Base-by-base conservation (phyloP, 768 basidiomycete genomes). In the Leccinum subgranulosum region DNA sequence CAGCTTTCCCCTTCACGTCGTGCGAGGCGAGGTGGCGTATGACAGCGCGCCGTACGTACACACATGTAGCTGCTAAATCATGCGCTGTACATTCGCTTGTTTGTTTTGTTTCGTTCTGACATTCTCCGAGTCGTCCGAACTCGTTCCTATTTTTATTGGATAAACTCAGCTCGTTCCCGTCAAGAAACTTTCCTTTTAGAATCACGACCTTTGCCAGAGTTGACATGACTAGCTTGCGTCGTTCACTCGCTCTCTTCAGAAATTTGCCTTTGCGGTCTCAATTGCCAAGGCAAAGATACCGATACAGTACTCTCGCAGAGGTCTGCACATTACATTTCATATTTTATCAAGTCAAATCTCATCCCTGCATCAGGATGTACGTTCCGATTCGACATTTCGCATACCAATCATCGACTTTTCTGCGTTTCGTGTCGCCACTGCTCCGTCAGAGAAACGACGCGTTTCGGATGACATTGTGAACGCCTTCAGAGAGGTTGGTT, bases 391-490 rank as follows among this genome's bases (percentile, higher is more conserved):
- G 36, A 73, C 73, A 6, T 86, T 88, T 66, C 75, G 74, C 33
- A 91, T 93, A 53, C 92, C 92, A 27, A 75, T 92, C 28, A 83
- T 94, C 64, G 84, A 92, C 75, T 92, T 94, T 62, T 77, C 82
- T 63, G 84, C 81, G 55, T 92, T 87, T 68, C 78, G 81, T 54
- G 65, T 74, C 21, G 78, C 84, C 1, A 65, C 73, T n/a, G 79
- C 83, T 0, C 51, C 66, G 2, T 71, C 75, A 14, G 85, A 89
- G 65, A 88, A 84, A 73, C 79, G 81, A 57, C 67, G 77, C 6
- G 81, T 84, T 0, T 90, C 92, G 3, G 75, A 81, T 47, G 80
- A 85, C 60, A 80, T 94, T 34, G 89, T 84, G 34, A 79, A 80
- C 39, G 92, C 88, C 0, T 90, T 92, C 76, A 92, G 86, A 65